Percentiles rank a stretch among this genome's conserved stretches.
These are phyloP conservation scores for Hyaloscypha finlandica DNA, from an alignment of 495 filamentous ascomycete species.

Conservation along the genomic window DNA sequence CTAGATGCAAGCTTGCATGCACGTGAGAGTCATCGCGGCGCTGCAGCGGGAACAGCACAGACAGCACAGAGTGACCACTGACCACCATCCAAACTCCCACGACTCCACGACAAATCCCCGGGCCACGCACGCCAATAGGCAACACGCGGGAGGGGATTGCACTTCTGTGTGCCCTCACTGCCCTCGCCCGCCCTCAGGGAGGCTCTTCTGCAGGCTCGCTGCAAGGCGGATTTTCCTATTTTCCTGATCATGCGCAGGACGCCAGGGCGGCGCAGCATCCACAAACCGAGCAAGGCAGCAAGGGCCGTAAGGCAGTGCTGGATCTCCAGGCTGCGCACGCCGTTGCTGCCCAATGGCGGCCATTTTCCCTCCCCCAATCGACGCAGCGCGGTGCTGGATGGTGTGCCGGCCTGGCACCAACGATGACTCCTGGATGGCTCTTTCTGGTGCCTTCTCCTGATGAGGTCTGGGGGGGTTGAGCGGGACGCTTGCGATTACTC, in stretches of 20 bases:
- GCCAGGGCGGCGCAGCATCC: conserved; percentile 7
- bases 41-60: background rate
- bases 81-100: background rate
- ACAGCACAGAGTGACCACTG: conserved; percentile 7
- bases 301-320: conserved; percentile 26
- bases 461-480: background rate
- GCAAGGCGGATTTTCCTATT: conserved; percentile 10
- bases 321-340: background rate
- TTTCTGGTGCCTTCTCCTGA: conserved; percentile 9
- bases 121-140: background rate
- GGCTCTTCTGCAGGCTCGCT: conserved; percentile 2
- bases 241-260: conserved; percentile 7
- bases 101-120: background rate
- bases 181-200: too few species aligned
- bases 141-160: background rate
- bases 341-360: conserved; percentile 5
- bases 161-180: background rate
- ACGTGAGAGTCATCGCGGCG: conserved; percentile 22
- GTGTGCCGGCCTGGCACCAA: background rate
- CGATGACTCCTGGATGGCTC: conserved; percentile 21
- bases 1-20: conserved; percentile 2
- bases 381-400: background rate
- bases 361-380: background rate
- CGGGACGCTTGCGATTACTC: conserved; percentile 21
- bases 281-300: conserved; percentile 12